phyloP scores from a whole-genome alignment of 2,329 filamentous ascomycete genomes.

The Colletotrichum magnum region DNA sequence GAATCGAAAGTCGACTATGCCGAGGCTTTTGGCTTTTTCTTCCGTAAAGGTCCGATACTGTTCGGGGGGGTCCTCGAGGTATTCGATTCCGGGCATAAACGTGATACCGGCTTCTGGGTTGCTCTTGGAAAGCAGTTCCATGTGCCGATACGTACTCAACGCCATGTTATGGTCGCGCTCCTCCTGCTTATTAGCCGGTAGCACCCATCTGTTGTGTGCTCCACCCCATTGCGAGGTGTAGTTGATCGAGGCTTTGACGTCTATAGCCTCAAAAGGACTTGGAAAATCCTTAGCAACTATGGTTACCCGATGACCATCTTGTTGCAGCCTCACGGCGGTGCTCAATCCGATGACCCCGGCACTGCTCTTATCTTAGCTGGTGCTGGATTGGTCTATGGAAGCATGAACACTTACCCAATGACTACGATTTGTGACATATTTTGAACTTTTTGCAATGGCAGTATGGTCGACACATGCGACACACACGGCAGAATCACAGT shows the following conservation, averaged over 20 bases:
- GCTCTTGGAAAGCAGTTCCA: conserved; percentile 50
- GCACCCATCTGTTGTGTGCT: conserved; percentile 67
- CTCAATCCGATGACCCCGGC: conserved; percentile 69
- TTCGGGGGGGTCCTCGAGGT: conserved; percentile 61
- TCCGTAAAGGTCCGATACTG: conserved; percentile 56
- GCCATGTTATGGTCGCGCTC: conserved; percentile 60
- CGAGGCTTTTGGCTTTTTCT: conserved; percentile 49
- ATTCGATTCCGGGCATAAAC: conserved; percentile 64
- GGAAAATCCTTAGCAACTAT: conserved; percentile 64
- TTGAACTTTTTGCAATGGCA: neutral
- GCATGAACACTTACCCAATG: conserved; percentile 29
- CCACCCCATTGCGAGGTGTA: conserved; percentile 72
- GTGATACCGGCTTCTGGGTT: conserved; percentile 62
- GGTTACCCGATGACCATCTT: conserved; percentile 55
- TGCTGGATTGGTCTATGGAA: neutral
- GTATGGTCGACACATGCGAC: neutral
- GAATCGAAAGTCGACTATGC: conserved; percentile 55
- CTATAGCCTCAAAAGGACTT: conserved; percentile 60
- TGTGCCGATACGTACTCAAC: conserved; percentile 58
- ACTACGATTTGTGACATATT: conserved; percentile 34
- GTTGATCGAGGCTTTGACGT: conserved; percentile 58
- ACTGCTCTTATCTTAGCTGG: conserved; percentile 48
- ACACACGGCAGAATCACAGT: neutral
- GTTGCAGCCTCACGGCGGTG: conserved; percentile 61
- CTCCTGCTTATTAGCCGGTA: conserved; percentile 46